These are phyloP conservation scores for Scutellaria minor DNA, from an alignment of 257 asterid genomes.

Conservation along the genomic window DNA sequence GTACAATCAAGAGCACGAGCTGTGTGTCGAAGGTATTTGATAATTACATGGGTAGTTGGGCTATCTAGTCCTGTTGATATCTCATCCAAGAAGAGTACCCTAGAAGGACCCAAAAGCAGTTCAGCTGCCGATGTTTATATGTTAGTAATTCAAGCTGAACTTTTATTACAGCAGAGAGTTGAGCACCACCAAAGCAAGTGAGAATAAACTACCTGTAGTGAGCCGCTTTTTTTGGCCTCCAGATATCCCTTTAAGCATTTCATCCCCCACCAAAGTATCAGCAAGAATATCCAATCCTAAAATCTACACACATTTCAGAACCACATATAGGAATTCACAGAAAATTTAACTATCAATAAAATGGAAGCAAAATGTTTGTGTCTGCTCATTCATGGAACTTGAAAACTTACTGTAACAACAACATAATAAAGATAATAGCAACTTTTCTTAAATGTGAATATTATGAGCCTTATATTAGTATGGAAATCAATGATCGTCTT, in stretches of 20 bases:
- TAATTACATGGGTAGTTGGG: constrained; percentile 84
- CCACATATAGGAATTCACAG: constrained; percentile 12
- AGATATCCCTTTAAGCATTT: constrained; percentile 91
- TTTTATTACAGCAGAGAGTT: constrained; percentile 26
- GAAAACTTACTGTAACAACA: constrained; percentile 18
- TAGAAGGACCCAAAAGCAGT: constrained; percentile 86
- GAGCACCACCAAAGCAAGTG: constrained; percentile 37
- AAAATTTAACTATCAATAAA: constrained; percentile 25
- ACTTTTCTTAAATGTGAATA: not conserved
- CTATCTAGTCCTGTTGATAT: constrained; percentile 93
- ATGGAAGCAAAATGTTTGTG: constrained; percentile 13
- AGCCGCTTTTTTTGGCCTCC: constrained; percentile 96
- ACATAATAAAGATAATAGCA: constrained; percentile 18
- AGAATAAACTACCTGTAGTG: constrained; percentile 66
- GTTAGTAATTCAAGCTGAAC: constrained; percentile 41
- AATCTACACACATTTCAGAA: constrained; percentile 59
- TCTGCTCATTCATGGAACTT: constrained; percentile 12
- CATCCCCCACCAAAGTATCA: constrained; percentile 91
- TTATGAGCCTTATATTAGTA: constrained; percentile 24
- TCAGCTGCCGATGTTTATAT: constrained; percentile 65
- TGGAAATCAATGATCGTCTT: constrained; percentile 28
- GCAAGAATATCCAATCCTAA: constrained; percentile 79
- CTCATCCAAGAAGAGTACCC: constrained; percentile 88
- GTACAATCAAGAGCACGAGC: constrained; percentile 72
- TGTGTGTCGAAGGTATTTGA: constrained; percentile 69